A percentile compares a stretch with the other conserved stretches of the same genome.
phyloP scores from a whole-genome alignment of 192 early-diverging fungal species.

The Coemansia sp. region DNA sequence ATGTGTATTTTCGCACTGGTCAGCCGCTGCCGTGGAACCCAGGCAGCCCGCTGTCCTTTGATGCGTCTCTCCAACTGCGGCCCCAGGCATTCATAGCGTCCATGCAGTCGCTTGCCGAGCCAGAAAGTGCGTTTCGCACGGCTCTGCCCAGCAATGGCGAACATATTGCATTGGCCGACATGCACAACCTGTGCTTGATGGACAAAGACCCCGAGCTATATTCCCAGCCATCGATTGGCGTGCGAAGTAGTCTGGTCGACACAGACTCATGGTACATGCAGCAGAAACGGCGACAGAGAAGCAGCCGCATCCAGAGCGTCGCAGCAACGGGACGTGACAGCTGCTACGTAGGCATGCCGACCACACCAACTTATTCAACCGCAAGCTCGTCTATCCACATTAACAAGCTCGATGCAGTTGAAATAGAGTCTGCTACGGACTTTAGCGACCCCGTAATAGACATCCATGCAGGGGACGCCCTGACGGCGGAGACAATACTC shows the following conservation, averaged over 20 bases:
- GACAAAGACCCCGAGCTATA: not conserved
- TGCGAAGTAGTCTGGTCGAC: conserved; percentile 29
- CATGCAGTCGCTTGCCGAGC: not conserved
- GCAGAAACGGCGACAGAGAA: conserved; percentile 4
- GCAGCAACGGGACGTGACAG: conserved; percentile 40
- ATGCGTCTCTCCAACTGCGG: not conserved
- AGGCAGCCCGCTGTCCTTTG: not conserved
- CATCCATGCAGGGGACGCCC: not conserved
- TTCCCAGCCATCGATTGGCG: conserved; percentile 19
- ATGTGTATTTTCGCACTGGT: not conserved
- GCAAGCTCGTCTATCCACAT: conserved; percentile 9
- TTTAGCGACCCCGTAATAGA: not conserved
- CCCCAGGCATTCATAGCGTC: not conserved
- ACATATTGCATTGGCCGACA: not conserved
- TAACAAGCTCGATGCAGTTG: not conserved
- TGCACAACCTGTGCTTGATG: not conserved
- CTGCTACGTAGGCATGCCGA: not conserved
- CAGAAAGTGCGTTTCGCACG: not conserved
- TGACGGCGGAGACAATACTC: not conserved
- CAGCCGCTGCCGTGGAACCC: conserved; percentile 1
- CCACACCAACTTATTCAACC: conserved; percentile 4
- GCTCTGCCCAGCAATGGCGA: not conserved
- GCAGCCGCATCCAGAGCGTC: conserved; percentile 35
- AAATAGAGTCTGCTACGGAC: not conserved
- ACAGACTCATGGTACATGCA: conserved; percentile 15